phyloP scores from a whole-genome alignment of 2,329 filamentous ascomycete species.

The Clathrospora elynae region DNA sequence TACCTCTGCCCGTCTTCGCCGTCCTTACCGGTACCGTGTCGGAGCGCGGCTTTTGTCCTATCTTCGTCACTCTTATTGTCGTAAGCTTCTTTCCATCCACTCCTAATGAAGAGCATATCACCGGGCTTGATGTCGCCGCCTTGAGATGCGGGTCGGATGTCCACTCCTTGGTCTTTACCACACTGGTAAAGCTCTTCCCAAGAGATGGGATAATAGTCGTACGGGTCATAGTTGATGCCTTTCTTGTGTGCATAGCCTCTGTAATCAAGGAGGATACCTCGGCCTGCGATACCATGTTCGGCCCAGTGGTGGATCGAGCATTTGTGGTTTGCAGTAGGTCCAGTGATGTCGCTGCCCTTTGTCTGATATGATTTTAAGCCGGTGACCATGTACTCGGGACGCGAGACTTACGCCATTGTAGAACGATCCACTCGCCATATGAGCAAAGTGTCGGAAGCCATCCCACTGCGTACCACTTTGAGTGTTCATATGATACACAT shows the following conservation, averaged over 20 bases:
- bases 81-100: conserved; percentile 66
- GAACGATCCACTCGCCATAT: conserved; percentile 47
- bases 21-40: conserved; percentile 52
- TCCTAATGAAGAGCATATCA: conserved; percentile 69
- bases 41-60: conserved; percentile 44
- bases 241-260: conserved; percentile 50
- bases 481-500: conserved; percentile 52
- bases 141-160: conserved; percentile 61
- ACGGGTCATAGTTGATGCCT: conserved; percentile 51
- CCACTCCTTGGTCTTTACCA: conserved; percentile 64
- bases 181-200: conserved; percentile 60
- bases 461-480: conserved; percentile 55
- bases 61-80: conserved; percentile 51
- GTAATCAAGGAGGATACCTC: conserved; percentile 54
- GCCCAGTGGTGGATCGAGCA: conserved; percentile 55
- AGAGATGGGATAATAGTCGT: conserved; percentile 50
- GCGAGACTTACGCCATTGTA: conserved; percentile 46
- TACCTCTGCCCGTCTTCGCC: conserved; percentile 50
- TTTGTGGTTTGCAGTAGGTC: conserved; percentile 50
- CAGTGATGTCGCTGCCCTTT: conserved; percentile 50
- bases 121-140: conserved; percentile 63
- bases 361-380: conserved; percentile 24
- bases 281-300: conserved; percentile 53
- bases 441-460: conserved; percentile 53
- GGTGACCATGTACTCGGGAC: accelerated